Percentiles rank a stretch among this genome's conserved stretches.
Conservation (phyloP, 352 stramenopile species). For the Globisporangium sylvaticum region DNA sequence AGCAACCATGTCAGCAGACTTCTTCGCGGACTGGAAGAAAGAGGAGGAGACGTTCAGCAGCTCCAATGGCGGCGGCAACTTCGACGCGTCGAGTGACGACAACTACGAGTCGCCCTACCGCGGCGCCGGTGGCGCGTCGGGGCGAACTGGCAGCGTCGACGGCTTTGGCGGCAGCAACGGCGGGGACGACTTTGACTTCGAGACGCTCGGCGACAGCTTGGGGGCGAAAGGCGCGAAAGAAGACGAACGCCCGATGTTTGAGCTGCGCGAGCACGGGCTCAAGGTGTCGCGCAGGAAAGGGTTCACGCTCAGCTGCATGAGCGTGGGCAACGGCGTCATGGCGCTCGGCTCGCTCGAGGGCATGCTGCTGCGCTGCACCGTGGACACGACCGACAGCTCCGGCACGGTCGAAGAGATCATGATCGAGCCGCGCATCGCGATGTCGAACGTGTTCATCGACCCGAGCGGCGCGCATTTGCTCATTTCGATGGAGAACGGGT, state of each 20-base stretch:
- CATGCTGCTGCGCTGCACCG: constrained; percentile 73
- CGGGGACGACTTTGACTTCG: constrained; percentile 80
- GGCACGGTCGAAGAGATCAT: constrained; percentile 84
- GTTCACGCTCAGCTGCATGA: constrained; percentile 82
- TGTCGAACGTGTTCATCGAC: constrained; percentile 79
- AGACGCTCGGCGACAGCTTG: constrained; percentile 47
- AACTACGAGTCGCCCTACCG: constrained; percentile 39
- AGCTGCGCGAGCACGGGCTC: constrained; percentile 81
- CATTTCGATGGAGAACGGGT: constrained; percentile 86
- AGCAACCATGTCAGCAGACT: constrained; percentile 75
- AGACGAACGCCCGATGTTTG: constrained; percentile 81
- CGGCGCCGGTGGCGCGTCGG: constrained; percentile 20
- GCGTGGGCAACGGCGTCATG: constrained; percentile 76
- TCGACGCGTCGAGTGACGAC: constrained; percentile 14
- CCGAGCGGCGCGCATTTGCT: constrained; percentile 76
- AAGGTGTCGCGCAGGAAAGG: constrained; percentile 83
- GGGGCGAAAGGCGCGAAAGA: constrained; percentile 35
- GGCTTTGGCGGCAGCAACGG: constrained; percentile 26
- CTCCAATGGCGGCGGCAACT: constrained; percentile 16
- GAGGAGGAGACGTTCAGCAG: constrained; percentile 47
- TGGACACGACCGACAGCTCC: constrained; percentile 70
- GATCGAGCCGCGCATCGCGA: constrained; percentile 84
- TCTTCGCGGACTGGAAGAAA: constrained; percentile 88
- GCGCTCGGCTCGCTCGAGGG: constrained; percentile 81
- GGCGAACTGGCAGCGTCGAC: constrained; percentile 22